Base-by-base conservation (phyloP, 306 rosid genomes). In the Arachis stenosperma region DNA sequence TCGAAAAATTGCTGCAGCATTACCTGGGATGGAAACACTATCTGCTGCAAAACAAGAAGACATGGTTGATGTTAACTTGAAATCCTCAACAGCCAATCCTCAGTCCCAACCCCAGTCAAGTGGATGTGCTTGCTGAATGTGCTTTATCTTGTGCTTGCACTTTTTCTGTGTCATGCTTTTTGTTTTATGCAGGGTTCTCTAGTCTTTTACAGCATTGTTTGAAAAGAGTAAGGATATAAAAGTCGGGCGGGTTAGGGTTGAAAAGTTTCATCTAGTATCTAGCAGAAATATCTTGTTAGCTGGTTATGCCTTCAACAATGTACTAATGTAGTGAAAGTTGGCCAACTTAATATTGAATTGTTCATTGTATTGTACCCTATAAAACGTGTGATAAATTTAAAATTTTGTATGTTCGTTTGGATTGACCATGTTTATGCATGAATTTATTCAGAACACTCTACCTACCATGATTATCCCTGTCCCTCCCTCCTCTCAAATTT, bases 1-100 rank as follows among this genome's bases (percentile, higher is more conserved):
- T 69, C 86, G 90, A 48, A 90, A 90, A 80, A 88, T 90, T 72
- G 94, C 90, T 4, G 88, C 92, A 17, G 94, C 97, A 15, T 85
- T 88, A 73, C 94, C 90, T 1, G 94, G 97, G 50, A 88, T 90
- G 97, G 97, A 90, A 81, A 88, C 93, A 9, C 85, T 88, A 40
- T 88, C 93, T 15, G 88, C 92, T 3, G 57, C 97, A 43, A 90
- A 87, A 76, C 97, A 88, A 84, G 94, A 88, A 77, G 97, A 88
- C 76, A 83, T 88, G 97, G 94, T 90, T 59, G 94, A 90, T 73
- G 94, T 90, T 41, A 90, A 88, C 81, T 82, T 88, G 12, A 86
- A 84, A 78, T 81, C 97, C 43, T 60, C 83, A 9, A 75, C 73
- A 55, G 82, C 76, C 76, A 39, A 61, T 61, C 40, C 64, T 47